phyloP scores from a whole-genome alignment of 169 alveolate species.

The Theileria annulata region DNA sequence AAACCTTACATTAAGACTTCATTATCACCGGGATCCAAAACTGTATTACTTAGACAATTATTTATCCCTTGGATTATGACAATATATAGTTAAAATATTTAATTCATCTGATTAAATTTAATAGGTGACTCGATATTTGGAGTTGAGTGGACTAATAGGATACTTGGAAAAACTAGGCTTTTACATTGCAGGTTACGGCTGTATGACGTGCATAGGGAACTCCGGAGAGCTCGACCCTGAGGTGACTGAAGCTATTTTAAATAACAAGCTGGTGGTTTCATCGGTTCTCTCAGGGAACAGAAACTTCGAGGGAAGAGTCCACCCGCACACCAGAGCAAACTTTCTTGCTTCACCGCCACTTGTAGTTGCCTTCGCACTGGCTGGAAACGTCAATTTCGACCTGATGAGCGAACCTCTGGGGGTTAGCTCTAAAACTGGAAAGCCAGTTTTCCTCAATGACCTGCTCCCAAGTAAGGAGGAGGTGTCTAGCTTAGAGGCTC shows the following conservation, averaged over 20 bases:
- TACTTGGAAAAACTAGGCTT: conserved; percentile 91
- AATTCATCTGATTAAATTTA: conserved; percentile 54
- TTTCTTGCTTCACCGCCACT: conserved; percentile 96
- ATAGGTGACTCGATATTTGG: conserved; percentile 69
- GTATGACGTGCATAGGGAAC: conserved; percentile 98
- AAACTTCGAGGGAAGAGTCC: conserved; percentile 95
- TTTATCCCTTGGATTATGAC: conserved; percentile 50
- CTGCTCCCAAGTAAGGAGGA: conserved; percentile 90
- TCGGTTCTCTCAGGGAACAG: conserved; percentile 95
- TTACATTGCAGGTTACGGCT: conserved; percentile 95
- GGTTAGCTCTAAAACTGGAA: conserved; percentile 81
- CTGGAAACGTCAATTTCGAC: conserved; percentile 92
- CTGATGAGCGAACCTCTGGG: conserved; percentile 90
- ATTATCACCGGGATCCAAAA: conserved; percentile 92
- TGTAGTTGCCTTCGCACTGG: conserved; percentile 94
- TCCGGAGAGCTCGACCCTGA: conserved; percentile 92
- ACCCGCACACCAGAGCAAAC: conserved; percentile 93
- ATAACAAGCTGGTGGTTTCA: conserved; percentile 88
- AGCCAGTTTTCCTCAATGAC: conserved; percentile 87
- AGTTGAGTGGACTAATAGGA: conserved; percentile 83
- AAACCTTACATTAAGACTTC: conserved; percentile 92
- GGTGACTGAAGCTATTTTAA: conserved; percentile 87
- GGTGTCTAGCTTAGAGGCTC: conserved; percentile 75
- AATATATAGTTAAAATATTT: conserved; percentile 67
- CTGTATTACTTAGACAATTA: conserved; percentile 16